These are phyloP conservation scores for Mortierella alpina DNA, from an alignment of 192 early-diverging fungal genomes.

Conservation along the genomic window DNA sequence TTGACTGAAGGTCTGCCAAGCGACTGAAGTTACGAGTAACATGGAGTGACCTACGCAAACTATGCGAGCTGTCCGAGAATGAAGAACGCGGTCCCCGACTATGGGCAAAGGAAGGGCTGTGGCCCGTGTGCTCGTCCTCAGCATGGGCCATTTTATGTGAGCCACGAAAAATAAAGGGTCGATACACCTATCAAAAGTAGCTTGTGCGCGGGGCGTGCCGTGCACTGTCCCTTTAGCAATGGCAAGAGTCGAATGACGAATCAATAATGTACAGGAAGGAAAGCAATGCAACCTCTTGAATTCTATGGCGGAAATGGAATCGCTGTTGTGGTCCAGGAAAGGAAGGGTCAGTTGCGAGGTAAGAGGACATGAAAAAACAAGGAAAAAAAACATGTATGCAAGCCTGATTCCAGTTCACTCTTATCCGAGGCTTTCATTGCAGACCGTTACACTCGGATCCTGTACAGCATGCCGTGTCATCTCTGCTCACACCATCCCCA, in stretches of 20 bases:
- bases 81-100: background rate
- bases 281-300: no score
- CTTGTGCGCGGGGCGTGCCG: no score
- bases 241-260: no score
- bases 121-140: no score
- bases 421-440: background rate
- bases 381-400: slow-evolving; percentile 10
- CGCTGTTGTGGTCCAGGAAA: background rate
- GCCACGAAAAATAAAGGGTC: no score
- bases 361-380: background rate
- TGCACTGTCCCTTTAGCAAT: no score
- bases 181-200: no score
- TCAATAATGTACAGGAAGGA: no score
- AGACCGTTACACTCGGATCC: background rate
- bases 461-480: background rate
- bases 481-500: slow-evolving; percentile 4
- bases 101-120: background rate
- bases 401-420: slow-evolving; percentile 45
- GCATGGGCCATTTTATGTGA: no score
- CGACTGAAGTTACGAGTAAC: slow-evolving; percentile 27
- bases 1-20: background rate
- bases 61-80: slow-evolving; percentile 41
- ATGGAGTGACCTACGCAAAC: slow-evolving; percentile 19
- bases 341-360: background rate
- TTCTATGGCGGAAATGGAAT: no score